Base-by-base conservation (phyloP, 2,329 filamentous ascomycete species). In the Neospermospora avenae region DNA sequence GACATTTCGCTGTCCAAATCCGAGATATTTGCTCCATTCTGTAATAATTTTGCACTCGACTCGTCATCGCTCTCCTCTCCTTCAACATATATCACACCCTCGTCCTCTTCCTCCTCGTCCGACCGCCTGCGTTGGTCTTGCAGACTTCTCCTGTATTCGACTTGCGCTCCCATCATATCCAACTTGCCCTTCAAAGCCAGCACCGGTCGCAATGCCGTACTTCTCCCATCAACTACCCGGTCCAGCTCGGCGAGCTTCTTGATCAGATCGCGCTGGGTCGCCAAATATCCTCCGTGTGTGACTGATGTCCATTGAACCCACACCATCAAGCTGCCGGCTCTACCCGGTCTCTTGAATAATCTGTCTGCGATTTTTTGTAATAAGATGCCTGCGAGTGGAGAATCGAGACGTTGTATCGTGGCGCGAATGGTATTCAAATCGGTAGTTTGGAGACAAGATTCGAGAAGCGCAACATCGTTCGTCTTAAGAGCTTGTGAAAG, bases 261-360 rank as follows among this genome's bases (percentile, higher is more conserved):
- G 67, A 95, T 82, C 39, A 96, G 81, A 65, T 93, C 88, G n/a
- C 90, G 86, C 73, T 96, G 91, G 34, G 88, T 88, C 11, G 93
- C 91, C 54, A 99, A 81, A 56, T 93, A 93, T 65, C 93, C 95
- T 66, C 95, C 95, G 72, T 99, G 95, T 1, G 90, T 88, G 35
- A 97, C 86, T 57, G 97, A 84, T 1, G 91, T 93, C 91, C 92
- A 96, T 76, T 97, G 93, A 45, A 98, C 89, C 93, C 95, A 99
- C 16, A 89, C 85, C 83, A 97, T 93, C 34, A 99, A 84, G 71
- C 88, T 90, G 55, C 93, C 92, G 14, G 95, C 93, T 57, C 95
- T 85, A 3, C 93, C 95, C 1, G 95, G 95, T 46, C 91, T 86
- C 66, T 89, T 85, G 75, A 96, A 88, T 73, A 99, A 84, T 61